phyloP scores from a whole-genome alignment of 1,139 yeast species.

The Nadsonia starkeyi-henricii region DNA sequence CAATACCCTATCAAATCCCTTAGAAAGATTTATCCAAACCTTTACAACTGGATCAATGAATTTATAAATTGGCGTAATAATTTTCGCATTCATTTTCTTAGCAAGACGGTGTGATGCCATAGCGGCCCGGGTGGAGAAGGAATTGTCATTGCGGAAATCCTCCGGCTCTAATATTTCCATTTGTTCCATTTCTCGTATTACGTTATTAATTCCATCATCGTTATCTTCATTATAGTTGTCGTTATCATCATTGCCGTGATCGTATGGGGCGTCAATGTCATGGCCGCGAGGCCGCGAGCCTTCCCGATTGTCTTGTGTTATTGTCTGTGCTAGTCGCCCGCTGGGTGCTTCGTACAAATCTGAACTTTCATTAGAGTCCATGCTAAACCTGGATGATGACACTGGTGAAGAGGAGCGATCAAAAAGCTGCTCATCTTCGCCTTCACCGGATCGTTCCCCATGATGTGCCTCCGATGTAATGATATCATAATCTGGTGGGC shows the following conservation, averaged over 20 bases:
- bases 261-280: too few relatives aligned
- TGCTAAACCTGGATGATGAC: background rate
- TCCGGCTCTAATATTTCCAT: constrained; percentile 30
- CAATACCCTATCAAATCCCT: constrained; percentile 41
- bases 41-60: constrained; percentile 60
- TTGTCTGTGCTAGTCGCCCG: background rate
- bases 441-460: background rate
- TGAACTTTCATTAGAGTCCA: background rate
- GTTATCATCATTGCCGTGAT: too few relatives aligned
- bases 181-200: constrained; percentile 23
- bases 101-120: constrained; percentile 17
- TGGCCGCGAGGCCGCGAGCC: too few relatives aligned
- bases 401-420: background rate
- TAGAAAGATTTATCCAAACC: constrained; percentile 32
- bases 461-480: background rate
- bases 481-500: background rate
- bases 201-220: constrained; percentile 3
- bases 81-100: constrained; percentile 29
- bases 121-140: constrained; percentile 15
- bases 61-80: constrained; percentile 39
- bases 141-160: constrained; percentile 7
- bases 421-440: background rate
- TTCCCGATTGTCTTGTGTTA: background rate
- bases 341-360: background rate
- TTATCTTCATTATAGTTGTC: background rate